Evolutionary conservation across 805 yeast species (phyloP).

Genomic region (Ogataea zsoltii): DNA sequence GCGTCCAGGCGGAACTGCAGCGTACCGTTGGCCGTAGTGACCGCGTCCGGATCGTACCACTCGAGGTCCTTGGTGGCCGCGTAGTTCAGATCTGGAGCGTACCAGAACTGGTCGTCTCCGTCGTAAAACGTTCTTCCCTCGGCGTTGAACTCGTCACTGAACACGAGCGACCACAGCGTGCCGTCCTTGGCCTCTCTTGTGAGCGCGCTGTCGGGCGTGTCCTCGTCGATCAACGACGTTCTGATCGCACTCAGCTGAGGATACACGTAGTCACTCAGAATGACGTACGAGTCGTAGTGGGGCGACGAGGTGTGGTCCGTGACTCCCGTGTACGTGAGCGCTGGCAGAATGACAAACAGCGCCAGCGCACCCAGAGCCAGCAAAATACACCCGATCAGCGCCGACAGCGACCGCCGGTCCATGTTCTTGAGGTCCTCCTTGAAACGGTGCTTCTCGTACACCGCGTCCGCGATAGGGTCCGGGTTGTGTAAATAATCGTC

Average conservation of each 20-base stretch:
- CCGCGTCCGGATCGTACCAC: conserved; percentile 95
- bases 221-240: conserved; percentile 63
- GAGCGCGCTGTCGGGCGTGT: conserved; percentile 54
- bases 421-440: conserved; percentile 61
- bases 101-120: conserved; percentile 91
- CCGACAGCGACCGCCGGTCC: conserved; percentile 63
- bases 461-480: conserved; percentile 90
- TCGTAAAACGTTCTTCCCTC: conserved; percentile 89
- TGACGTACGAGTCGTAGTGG: conserved; percentile 35
- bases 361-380: conserved; percentile 61
- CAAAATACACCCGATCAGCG: conserved; percentile 58
- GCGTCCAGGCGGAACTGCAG: conserved; percentile 76
- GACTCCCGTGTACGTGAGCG: conserved; percentile 77
- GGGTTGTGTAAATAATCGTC: conserved; percentile 97
- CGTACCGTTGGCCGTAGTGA: conserved; percentile 73
- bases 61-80: conserved; percentile 88
- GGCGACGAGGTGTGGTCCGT: conserved; percentile 28
- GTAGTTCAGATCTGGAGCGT: conserved; percentile 80
- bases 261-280: conserved; percentile 57
- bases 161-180: conserved; percentile 70
- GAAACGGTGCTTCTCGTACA: conserved; percentile 72
- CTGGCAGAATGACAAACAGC: conserved; percentile 81
- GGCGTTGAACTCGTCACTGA: conserved; percentile 87
- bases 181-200: conserved; percentile 61
- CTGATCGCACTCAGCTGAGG: conserved; percentile 60